A percentile compares a stretch with the other conserved stretches of the same genome.
These are phyloP conservation scores for Leptomonas pyrrhocoris DNA, from an alignment of 208 protist genomes.

Conservation along the genomic window DNA sequence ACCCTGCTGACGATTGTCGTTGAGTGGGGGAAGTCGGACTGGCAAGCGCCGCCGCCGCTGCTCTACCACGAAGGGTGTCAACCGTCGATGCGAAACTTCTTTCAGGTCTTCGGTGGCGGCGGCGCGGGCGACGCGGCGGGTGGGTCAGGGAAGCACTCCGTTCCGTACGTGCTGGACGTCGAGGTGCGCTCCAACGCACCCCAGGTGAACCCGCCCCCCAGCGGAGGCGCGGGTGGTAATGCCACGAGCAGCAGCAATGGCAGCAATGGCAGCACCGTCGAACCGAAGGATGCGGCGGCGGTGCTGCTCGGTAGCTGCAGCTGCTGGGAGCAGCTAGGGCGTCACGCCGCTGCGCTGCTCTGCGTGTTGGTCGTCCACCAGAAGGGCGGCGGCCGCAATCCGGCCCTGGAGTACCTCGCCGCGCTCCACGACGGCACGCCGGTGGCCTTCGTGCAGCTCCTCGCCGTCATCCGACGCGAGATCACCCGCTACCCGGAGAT, in stretches of 20 bases:
- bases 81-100: slow-evolving; percentile 44
- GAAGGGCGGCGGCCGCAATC: slow-evolving; percentile 64
- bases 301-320: slow-evolving; percentile 37
- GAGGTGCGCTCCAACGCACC: neutral
- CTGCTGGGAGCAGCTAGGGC: slow-evolving; percentile 46
- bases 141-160: neutral
- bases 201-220: neutral
- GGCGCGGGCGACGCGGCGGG: neutral
- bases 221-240: no score
- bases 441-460: slow-evolving; percentile 46
- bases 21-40: slow-evolving; percentile 48
- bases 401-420: slow-evolving; percentile 51
- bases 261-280: neutral
- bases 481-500: slow-evolving; percentile 54
- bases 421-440: slow-evolving; percentile 29
- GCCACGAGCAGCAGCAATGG: neutral
- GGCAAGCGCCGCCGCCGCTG: slow-evolving; percentile 15
- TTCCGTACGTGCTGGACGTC: slow-evolving; percentile 23
- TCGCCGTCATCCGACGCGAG: slow-evolving; percentile 39
- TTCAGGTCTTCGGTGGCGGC: slow-evolving; percentile 38
- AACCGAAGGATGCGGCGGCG: slow-evolving; percentile 24
- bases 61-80: slow-evolving; percentile 51
- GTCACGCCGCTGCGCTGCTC: slow-evolving; percentile 65
- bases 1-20: slow-evolving; percentile 54
- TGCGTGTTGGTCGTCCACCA: slow-evolving; percentile 66